phyloP scores from a whole-genome alignment of 441 rosid species.

The Mallotus japonicus region DNA sequence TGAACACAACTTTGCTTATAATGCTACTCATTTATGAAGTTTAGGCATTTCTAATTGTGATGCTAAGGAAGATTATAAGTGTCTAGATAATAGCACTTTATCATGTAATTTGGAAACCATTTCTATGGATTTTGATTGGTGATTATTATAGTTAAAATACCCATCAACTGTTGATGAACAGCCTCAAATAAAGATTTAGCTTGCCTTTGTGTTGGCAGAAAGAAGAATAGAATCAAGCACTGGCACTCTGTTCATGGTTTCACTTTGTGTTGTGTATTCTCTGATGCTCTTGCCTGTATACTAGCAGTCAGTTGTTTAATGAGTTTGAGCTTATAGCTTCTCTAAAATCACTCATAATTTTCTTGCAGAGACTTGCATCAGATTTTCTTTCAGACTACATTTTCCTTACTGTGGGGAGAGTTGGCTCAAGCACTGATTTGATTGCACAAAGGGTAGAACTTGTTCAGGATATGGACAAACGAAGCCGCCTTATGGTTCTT shows the following conservation, averaged over 20 bases:
- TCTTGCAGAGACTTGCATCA: slow-evolving; percentile 76
- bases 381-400: slow-evolving; percentile 78
- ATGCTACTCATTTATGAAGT: neutral
- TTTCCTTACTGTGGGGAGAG: slow-evolving; percentile 85
- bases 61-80: neutral
- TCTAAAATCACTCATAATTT: slow-evolving; percentile 4
- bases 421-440: slow-evolving; percentile 88
- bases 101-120: neutral
- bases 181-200: neutral
- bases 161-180: neutral
- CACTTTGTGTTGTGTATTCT: neutral
- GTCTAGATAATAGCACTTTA: neutral
- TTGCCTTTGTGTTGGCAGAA: neutral
- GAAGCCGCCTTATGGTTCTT: slow-evolving; percentile 74
- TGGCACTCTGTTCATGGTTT: neutral
- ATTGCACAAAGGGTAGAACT: slow-evolving; percentile 77
- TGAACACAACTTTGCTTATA: neutral
- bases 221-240: neutral
- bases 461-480: slow-evolving; percentile 78
- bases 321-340: neutral
- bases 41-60: neutral
- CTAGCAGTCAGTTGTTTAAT: too few species aligned
- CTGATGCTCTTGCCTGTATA: neutral
- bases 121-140: neutral
- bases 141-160: neutral